phyloP scores from a whole-genome alignment of 1,284 basidiomycete genomes.

The Pholiota adiposa region DNA sequence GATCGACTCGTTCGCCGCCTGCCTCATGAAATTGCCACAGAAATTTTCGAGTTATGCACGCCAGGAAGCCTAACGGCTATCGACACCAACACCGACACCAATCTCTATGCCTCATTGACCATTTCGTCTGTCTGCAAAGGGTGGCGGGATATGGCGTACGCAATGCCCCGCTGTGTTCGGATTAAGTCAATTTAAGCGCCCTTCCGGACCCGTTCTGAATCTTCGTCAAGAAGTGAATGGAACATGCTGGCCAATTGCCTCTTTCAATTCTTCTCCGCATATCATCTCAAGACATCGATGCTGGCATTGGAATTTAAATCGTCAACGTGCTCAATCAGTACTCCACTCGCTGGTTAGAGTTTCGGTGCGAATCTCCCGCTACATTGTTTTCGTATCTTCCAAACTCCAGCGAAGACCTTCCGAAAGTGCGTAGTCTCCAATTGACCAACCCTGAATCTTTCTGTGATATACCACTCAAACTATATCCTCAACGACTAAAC shows the following conservation, averaged over 20 bases:
- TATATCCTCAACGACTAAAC: background rate
- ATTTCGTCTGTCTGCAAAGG: background rate
- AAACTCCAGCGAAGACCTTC: background rate
- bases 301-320: background rate
- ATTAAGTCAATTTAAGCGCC: too few species aligned
- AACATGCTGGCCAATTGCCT: background rate
- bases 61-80: too few species aligned
- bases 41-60: too few species aligned
- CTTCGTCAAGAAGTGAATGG: background rate
- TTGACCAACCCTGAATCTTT: background rate
- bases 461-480: background rate
- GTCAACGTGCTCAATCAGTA: background rate
- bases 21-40: too few species aligned
- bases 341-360: background rate
- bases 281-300: background rate
- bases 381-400: background rate
- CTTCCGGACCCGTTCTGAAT: background rate
- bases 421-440: background rate
- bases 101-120: background rate
- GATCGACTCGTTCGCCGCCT: too few species aligned
- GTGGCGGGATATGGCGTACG: background rate
- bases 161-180: background rate
- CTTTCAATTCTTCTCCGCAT: background rate
- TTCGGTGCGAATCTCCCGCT: background rate
- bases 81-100: background rate